Conservation (phyloP, 202 grass and related monocot genomes). For the Saccharum hybrid region DNA sequence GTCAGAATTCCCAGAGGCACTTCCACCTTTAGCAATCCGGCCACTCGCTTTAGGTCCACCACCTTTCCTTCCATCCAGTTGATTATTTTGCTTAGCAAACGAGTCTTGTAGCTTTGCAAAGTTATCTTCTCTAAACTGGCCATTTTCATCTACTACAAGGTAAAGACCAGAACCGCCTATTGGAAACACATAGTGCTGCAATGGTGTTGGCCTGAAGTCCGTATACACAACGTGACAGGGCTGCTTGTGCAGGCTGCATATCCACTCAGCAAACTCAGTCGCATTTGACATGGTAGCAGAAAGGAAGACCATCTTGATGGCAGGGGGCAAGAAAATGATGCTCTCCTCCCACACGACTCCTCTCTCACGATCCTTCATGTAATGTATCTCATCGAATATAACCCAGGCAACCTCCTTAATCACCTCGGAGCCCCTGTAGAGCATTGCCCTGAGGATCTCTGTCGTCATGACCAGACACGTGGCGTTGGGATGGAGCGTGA, state of each 20-base stretch:
- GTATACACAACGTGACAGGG: constrained; percentile 98
- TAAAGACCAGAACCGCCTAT: constrained; percentile 89
- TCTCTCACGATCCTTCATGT: constrained; percentile 98
- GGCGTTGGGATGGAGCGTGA: constrained; percentile 89
- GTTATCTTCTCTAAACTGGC: constrained; percentile 97
- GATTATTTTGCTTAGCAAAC: constrained; percentile 66
- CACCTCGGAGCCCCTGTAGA: constrained; percentile 96
- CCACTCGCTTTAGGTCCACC: constrained; percentile 64
- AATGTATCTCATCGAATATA: constrained; percentile 99
- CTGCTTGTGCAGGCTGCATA: constrained; percentile 93
- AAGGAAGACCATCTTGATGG: constrained; percentile 99
- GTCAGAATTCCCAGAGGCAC: constrained; percentile 82
- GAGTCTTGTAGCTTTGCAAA: constrained; percentile 93
- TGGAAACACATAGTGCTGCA: constrained; percentile 97
- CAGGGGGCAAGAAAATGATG: constrained; percentile 89
- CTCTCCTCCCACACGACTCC: constrained; percentile 99
- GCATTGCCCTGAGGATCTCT: constrained; percentile 95
- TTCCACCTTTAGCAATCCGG: constrained; percentile 92
- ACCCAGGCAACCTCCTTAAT: constrained; percentile 99
- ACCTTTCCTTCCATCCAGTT: constrained; percentile 62
- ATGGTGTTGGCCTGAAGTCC: constrained; percentile 92
- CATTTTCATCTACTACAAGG: constrained; percentile 92
- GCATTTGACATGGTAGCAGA: constrained; percentile 99
- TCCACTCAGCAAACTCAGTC: constrained; percentile 98
- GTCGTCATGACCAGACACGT: constrained; percentile 98